Evolutionary conservation across 108 stramenopile species (phyloP).

Genomic region (Bacterosira constricta): DNA sequence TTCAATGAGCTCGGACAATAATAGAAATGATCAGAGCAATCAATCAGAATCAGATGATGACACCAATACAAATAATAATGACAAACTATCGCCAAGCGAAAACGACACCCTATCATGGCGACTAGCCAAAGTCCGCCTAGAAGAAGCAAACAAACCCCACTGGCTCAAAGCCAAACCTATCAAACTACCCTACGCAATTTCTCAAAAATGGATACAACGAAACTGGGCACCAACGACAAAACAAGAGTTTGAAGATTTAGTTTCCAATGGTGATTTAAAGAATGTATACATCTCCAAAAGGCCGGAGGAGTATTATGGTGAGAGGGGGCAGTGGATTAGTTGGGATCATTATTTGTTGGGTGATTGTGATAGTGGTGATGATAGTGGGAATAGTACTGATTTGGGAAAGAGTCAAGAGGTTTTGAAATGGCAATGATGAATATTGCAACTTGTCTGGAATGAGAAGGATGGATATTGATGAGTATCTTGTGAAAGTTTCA

Average conservation of each 20-base stretch:
- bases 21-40: no score
- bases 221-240: constrained; percentile 61
- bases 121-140: constrained; percentile 68
- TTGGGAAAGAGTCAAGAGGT: neutral
- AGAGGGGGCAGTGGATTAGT: constrained; percentile 66
- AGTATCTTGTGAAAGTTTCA: no score
- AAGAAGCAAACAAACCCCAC: constrained; percentile 70
- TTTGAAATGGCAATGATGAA: constrained; percentile 8
- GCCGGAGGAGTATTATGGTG: constrained; percentile 81
- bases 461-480: no score
- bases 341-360: constrained; percentile 77
- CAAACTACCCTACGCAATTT: constrained; percentile 56
- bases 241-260: constrained; percentile 67
- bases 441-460: no score
- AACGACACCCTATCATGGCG: constrained; percentile 70
- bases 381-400: constrained; percentile 11
- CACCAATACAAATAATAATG: constrained; percentile 2
- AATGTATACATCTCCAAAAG: constrained; percentile 72
- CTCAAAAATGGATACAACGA: constrained; percentile 57
- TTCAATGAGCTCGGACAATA: no score
- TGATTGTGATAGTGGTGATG: constrained; percentile 14
- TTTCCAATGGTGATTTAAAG: constrained; percentile 67
- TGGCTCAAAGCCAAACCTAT: constrained; percentile 61
- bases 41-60: neutral
- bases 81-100: constrained; percentile 18